Evolutionary conservation across 352 stramenopile genomes (phyloP).

Genomic region (Phytophthora megakarya): DNA sequence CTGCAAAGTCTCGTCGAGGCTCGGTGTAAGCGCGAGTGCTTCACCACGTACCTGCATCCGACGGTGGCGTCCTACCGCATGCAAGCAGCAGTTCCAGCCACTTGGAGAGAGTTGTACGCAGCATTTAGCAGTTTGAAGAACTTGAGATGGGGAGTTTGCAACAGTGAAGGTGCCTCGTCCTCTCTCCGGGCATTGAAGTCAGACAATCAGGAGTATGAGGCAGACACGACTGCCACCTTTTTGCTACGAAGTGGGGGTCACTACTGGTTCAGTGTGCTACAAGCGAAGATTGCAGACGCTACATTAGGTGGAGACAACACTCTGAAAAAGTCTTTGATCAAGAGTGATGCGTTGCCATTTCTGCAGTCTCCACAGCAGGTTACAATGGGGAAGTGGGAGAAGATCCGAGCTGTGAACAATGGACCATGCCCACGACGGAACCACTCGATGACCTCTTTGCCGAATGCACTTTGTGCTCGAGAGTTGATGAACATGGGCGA

Average conservation of each 20-base stretch:
- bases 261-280: constrained; percentile 76
- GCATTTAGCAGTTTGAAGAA: constrained; percentile 43
- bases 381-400: constrained; percentile 59
- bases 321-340: not conserved
- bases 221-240: constrained; percentile 43
- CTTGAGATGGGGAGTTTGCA: constrained; percentile 52
- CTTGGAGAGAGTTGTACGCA: constrained; percentile 66
- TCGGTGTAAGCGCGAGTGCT: constrained; percentile 72
- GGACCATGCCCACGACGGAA: constrained; percentile 60
- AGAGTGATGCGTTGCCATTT: constrained; percentile 41
- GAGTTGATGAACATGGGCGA: constrained; percentile 22
- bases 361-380: constrained; percentile 45
- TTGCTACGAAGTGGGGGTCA: constrained; percentile 68
- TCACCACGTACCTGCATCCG: constrained; percentile 57
- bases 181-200: constrained; percentile 64
- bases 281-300: constrained; percentile 37
- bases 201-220: constrained; percentile 73
- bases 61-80: constrained; percentile 74
- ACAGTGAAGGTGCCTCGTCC: constrained; percentile 50
- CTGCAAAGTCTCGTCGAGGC: constrained; percentile 25
- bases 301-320: constrained; percentile 29
- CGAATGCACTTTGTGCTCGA: constrained; percentile 31
- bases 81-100: constrained; percentile 55
- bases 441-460: constrained; percentile 69
- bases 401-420: constrained; percentile 47